Evolutionary conservation across 805 yeast species (phyloP), one percentile per base, ranked within the genome.

Genomic region (Schizosaccharomyces osmophilus): DNA sequence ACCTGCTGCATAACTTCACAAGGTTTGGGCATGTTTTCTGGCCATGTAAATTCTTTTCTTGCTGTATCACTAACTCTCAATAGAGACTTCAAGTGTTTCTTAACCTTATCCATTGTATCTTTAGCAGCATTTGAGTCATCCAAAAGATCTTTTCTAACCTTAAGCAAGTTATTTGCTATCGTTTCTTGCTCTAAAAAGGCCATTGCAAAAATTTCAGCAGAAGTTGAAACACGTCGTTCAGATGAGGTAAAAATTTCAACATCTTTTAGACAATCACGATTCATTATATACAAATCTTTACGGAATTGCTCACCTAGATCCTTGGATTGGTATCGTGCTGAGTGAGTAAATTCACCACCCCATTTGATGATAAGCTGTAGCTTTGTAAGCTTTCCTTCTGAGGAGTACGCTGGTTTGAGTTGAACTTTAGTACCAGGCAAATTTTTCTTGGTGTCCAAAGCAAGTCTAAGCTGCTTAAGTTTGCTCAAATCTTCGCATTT

Each of bases 271-370:
- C 93, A 87, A 48, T 83, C 84, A 64, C 85, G 82, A 72, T 93
- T 93, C 69, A 93, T 76, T 63, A 93, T 77, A 69, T 86, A 83
- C 67, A 88, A 79, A 71, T 93, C 95, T 70, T 90, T 95, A 68
- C 98, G 82, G 74, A 85, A 79, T 72, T 89, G 96, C 69, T 90
- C 97, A 61, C 98, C 99, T 22, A 93, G 80, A 71, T 93, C 99
- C 36, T 83, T 79, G 0, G 96, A 95, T 73, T 93, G 99, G 70
- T 87, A 85, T 64, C 83, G 80, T 1, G 97, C 97, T 11, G 97
- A 88, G 71, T 93, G 99, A 1, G 99, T 93, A 5, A 98, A 97
- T 72, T 93, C 99, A 65, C 99, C 99, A 67, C 98, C 98, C 98
- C 98, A 93, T 71, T 93, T 93, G 67, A 93, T 76, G 64, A 93